phyloP scores from a whole-genome alignment of 352 stramenopile genomes.

The Phytopythium chamaehyphon region DNA sequence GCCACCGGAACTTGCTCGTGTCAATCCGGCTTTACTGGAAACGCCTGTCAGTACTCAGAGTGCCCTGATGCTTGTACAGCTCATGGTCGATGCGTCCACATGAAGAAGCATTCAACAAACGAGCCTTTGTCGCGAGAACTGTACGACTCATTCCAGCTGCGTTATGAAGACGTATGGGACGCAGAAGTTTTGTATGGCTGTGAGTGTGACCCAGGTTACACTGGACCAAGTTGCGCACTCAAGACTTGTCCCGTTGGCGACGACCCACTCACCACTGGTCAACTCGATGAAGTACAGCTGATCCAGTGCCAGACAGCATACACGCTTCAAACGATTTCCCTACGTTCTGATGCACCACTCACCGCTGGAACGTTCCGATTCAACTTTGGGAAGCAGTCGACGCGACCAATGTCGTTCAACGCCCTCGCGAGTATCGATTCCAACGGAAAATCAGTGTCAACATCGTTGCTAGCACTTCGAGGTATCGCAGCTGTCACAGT shows the following conservation, averaged over 20 bases:
- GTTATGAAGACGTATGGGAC: conserved; percentile 67
- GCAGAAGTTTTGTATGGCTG: conserved; percentile 75
- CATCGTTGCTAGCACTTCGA: conserved; percentile 33
- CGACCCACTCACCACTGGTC: conserved; percentile 56
- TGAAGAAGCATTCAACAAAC: conserved; percentile 50
- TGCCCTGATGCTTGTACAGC: conserved; percentile 47
- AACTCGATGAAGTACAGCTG: conserved; percentile 65
- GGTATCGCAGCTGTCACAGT: conserved; percentile 36
- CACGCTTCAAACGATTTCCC: conserved; percentile 45
- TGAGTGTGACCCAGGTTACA: conserved; percentile 61
- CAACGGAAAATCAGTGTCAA: conserved; percentile 43
- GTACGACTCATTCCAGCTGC: conserved; percentile 33
- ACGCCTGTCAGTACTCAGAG: conserved; percentile 56
- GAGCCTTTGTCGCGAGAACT: conserved; percentile 45
- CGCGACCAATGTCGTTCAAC: conserved; percentile 52
- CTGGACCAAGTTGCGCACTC: conserved; percentile 41
- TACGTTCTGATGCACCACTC: conserved; percentile 40
- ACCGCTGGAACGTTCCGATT: conserved; percentile 55
- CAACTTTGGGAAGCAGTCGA: conserved; percentile 59
- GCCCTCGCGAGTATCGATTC: conserved; percentile 42
- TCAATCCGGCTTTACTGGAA: conserved; percentile 71
- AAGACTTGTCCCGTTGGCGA: conserved; percentile 64
- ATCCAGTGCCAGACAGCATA: conserved; percentile 57
- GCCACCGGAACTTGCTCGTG: conserved; percentile 72
- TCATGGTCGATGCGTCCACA: conserved; percentile 66